These are phyloP conservation scores for Lophiostoma macrostomum DNA, from an alignment of 495 filamentous ascomycete species.

Conservation along the genomic window DNA sequence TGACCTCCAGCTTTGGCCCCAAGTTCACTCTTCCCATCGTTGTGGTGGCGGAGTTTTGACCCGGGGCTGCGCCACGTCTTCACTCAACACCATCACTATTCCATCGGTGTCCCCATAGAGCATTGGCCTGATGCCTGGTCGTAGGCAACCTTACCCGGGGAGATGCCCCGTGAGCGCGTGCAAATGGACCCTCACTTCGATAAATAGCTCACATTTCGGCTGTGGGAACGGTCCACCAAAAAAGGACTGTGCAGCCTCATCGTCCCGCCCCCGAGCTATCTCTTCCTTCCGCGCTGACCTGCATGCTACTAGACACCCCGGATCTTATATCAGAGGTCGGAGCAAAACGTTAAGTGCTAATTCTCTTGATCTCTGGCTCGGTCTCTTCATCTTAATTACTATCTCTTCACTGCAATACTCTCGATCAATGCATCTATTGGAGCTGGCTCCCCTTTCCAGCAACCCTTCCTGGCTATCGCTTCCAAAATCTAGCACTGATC, in stretches of 20 bases:
- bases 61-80: conserved; percentile 2
- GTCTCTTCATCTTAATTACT: not conserved
- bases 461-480: too few species aligned
- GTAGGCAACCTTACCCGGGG: too few species aligned
- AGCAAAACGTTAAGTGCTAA: not conserved
- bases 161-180: too few species aligned
- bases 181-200: too few species aligned
- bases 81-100: not conserved
- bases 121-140: too few species aligned
- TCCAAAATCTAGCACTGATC: too few species aligned
- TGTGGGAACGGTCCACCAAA: not conserved
- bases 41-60: not conserved
- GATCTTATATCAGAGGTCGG: not conserved
- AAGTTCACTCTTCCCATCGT: not conserved
- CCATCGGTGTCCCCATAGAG: not conserved
- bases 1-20: not conserved
- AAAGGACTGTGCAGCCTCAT: not conserved
- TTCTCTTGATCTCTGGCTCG: not conserved
- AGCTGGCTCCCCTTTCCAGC: too few species aligned
- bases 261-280: not conserved
- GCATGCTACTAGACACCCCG: not conserved
- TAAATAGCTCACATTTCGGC: too few species aligned
- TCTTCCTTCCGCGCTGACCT: not conserved
- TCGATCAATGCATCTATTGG: not conserved
- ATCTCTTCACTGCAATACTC: not conserved